Conservation (phyloP, 768 basidiomycete genomes). For the Coprinellus micaceus region DNA sequence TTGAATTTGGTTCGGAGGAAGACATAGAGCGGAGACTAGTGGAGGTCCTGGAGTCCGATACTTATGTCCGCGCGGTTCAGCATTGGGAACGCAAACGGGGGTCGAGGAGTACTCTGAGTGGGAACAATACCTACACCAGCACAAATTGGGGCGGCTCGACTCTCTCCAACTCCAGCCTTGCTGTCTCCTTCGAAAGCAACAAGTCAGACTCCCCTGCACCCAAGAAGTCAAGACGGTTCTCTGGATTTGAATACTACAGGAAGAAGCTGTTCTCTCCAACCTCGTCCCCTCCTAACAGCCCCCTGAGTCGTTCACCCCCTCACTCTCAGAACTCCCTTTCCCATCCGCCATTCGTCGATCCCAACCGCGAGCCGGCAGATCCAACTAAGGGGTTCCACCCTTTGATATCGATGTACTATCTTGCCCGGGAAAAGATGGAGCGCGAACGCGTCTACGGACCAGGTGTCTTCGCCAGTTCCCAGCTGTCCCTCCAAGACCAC, state of each 20-base stretch:
- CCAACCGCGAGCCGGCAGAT: conserved; percentile 56
- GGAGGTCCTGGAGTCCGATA: conserved; percentile 72
- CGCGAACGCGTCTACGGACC: conserved; percentile 91
- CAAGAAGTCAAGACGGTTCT: conserved; percentile 82
- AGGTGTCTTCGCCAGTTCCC: conserved; percentile 91
- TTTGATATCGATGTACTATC: conserved; percentile 92
- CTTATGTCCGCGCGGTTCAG: conserved; percentile 68
- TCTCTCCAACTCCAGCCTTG: conserved; percentile 66
- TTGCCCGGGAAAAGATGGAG: conserved; percentile 93
- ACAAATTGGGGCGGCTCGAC: conserved; percentile 48
- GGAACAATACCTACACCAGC: conserved; percentile 31
- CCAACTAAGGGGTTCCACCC: conserved; percentile 94
- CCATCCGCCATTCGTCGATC: conserved; percentile 42
- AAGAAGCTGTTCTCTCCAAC: conserved; percentile 80
- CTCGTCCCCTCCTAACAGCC: conserved; percentile 39
- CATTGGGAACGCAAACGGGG: conserved; percentile 74
- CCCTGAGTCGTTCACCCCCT: conserved; percentile 52
- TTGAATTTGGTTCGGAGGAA: conserved; percentile 90
- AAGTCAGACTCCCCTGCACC: conserved; percentile 42
- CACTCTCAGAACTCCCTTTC: conserved; percentile 56
- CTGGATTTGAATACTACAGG: conserved; percentile 91
- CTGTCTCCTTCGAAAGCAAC: conserved; percentile 57
- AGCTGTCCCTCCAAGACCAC: conserved; percentile 52
- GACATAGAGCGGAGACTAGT: conserved; percentile 76
- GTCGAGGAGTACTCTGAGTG: conserved; percentile 29